These are phyloP conservation scores for Lichenothelia convexa DNA, from an alignment of 495 filamentous ascomycete genomes.

Conservation along the genomic window DNA sequence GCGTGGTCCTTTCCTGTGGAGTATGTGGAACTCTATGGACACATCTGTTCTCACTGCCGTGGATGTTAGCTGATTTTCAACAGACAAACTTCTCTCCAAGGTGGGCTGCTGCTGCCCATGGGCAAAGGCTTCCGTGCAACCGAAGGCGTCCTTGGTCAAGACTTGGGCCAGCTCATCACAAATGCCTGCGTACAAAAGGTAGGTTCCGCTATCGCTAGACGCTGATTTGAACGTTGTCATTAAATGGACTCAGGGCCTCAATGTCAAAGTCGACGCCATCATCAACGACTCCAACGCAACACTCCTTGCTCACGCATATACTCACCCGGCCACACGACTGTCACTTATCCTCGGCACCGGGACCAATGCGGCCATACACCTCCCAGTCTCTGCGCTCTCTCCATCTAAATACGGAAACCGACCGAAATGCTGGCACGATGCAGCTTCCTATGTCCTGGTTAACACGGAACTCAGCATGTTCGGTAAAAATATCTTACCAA, in stretches of 20 bases:
- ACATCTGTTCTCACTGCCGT: background rate
- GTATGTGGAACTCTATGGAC: conserved; percentile 17
- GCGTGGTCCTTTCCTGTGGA: conserved; percentile 56
- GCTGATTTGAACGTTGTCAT: background rate
- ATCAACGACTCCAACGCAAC: conserved; percentile 26
- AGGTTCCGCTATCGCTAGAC: background rate
- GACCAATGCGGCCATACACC: conserved; percentile 24
- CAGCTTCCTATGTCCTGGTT: conserved; percentile 22
- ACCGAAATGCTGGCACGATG: conserved; percentile 18
- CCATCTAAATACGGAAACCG: conserved; percentile 19
- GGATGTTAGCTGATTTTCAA: background rate
- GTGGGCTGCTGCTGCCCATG: conserved; percentile 41
- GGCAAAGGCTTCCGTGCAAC: conserved; percentile 49
- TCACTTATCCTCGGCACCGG: conserved; percentile 28
- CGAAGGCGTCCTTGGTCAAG: conserved; percentile 35
- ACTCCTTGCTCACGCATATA: conserved; percentile 25
- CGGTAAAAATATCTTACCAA: conserved; percentile 22
- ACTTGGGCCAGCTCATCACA: conserved; percentile 40
- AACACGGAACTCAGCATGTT: conserved; percentile 30
- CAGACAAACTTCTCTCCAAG: conserved; percentile 37
- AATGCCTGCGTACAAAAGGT: conserved; percentile 33
- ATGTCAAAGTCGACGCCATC: conserved; percentile 23
- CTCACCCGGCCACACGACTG: conserved; percentile 20
- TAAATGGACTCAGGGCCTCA: conserved; percentile 12
- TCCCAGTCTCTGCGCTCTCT: conserved; percentile 19